phyloP scores from a whole-genome alignment of 116 monocot species.

The Phalaenopsis hybrid region DNA sequence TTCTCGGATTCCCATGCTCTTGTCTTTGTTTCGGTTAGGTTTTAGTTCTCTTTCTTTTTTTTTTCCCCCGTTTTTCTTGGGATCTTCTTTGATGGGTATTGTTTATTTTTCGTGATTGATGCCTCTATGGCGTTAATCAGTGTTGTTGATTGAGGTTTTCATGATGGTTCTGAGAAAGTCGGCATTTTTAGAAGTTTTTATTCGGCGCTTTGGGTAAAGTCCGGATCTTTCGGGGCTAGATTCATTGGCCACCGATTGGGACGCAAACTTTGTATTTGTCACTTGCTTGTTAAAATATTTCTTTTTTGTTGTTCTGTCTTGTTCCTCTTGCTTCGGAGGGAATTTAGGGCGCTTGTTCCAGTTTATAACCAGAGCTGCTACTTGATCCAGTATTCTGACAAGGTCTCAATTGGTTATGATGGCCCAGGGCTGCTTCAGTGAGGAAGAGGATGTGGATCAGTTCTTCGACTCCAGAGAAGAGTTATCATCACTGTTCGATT shows the following conservation, averaged over 20 bases:
- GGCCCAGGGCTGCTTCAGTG: background rate
- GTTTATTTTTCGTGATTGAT: slow-evolving; percentile 14
- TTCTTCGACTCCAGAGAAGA: slow-evolving; percentile 77
- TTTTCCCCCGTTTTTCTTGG: background rate
- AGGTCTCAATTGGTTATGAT: slow-evolving; percentile 6
- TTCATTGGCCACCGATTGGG: slow-evolving; percentile 9
- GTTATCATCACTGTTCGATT: slow-evolving; percentile 9
- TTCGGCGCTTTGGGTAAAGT: slow-evolving; percentile 1
- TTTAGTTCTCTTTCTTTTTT: background rate
- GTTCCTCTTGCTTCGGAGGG: slow-evolving; percentile 10
- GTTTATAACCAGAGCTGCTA: slow-evolving; percentile 19
- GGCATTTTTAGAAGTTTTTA: slow-evolving; percentile 6
- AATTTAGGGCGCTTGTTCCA: slow-evolving; percentile 18
- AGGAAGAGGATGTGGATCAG: slow-evolving; percentile 40
- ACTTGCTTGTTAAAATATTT: slow-evolving; percentile 11
- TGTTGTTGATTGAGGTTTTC: slow-evolving; percentile 9
- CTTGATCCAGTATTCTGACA: slow-evolving; percentile 7
- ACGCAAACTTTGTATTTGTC: background rate
- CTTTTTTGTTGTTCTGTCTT: slow-evolving; percentile 5
- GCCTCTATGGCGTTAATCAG: slow-evolving; percentile 5
- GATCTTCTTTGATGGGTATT: background rate
- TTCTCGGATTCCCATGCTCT: background rate
- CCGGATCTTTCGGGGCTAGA: slow-evolving; percentile 5
- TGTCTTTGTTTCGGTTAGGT: background rate
- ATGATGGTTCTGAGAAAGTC: background rate